These are phyloP conservation scores for Dimocarpus longan DNA, from an alignment of 345 rosid genomes.

Conservation along the genomic window DNA sequence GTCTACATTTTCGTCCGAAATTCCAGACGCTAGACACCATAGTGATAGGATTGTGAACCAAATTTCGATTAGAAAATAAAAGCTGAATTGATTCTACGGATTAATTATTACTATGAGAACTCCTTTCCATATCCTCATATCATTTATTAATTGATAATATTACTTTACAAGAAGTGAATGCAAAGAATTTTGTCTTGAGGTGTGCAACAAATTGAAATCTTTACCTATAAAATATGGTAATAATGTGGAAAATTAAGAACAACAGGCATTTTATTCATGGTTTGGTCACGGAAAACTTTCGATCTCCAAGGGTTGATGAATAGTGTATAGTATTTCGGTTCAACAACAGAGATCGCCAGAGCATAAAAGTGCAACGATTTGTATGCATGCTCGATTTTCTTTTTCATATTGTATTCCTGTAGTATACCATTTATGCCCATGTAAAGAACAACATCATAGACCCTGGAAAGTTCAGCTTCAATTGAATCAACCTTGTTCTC, in stretches of 20 bases:
- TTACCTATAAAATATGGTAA: slow-evolving; percentile 10
- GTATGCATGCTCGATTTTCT: slow-evolving; percentile 71
- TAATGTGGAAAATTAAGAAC: neutral
- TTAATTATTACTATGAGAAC: neutral
- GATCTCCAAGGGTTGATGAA: slow-evolving; percentile 72
- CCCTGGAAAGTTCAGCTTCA: slow-evolving; percentile 78
- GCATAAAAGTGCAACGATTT: slow-evolving; percentile 76
- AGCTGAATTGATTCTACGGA: neutral
- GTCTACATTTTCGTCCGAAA: no score
- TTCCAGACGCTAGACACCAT: no score
- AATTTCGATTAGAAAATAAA: neutral
- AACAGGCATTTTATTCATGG: slow-evolving; percentile 12
- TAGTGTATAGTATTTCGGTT: slow-evolving; percentile 70
- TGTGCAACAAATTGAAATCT: slow-evolving; percentile 4
- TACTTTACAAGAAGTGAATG: neutral
- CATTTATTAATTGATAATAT: neutral
- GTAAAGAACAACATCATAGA: slow-evolving; percentile 86
- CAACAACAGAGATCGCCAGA: slow-evolving; percentile 58
- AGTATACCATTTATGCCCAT: slow-evolving; percentile 90
- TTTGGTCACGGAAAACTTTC: slow-evolving; percentile 63
- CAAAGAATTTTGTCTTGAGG: neutral
- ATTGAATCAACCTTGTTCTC: slow-evolving; percentile 48
- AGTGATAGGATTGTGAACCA: no score
- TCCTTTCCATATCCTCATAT: neutral
- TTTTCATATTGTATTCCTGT: slow-evolving; percentile 80